Base-by-base conservation (phyloP, 768 basidiomycete genomes). In the Hemileccinum impolitum region DNA sequence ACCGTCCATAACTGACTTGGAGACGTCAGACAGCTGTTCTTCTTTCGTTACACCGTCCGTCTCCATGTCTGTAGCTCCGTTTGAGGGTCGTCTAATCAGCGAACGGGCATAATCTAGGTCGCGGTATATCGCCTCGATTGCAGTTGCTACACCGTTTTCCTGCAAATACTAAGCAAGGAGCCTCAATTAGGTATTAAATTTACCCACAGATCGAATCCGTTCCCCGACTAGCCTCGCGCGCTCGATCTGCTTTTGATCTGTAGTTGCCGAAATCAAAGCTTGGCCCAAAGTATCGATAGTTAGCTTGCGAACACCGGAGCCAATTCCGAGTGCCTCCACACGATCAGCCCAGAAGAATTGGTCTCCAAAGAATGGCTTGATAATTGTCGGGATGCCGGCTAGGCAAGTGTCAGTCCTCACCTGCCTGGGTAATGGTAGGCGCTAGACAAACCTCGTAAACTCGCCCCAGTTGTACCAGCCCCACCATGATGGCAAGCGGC, bases 401-500 rank as follows among this genome's bases (percentile, higher is more conserved):
- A 43, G 6, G 23, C 34, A 8, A 17, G 3, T 34, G 30, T 63
- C 53, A 60, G 39, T 35, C 17, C 23, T 15, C 15, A 12, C 18
- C 8, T 28, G 18, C 32, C 15, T 23, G 35, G 31, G 23, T n/a
- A 23, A 25, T 9, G 6, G 26, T 12, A 13, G 13, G 35, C n/a
- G 13, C 36, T 30, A 32, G 6, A 63, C 77, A 46, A 52, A 93
- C 92, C 93, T 77, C 93, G 75, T 55, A 96, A 72, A 71, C 90
- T 94, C 15, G 95, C 95, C 9, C 94, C 94, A 1, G 93, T 94
- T 3, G 95, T 96, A 18, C 95, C 95, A 4, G 95, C 93, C 47
- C 95, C 95, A 51, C 95, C 95, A 61, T 99, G 95, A 73, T 99
- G 95, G 55, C 94, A 96, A 15, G 92, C 92, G n/a, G 93, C 95